These are phyloP conservation scores for Aspergillus ruber DNA, from an alignment of 2,329 filamentous ascomycete genomes.

Conservation along the genomic window DNA sequence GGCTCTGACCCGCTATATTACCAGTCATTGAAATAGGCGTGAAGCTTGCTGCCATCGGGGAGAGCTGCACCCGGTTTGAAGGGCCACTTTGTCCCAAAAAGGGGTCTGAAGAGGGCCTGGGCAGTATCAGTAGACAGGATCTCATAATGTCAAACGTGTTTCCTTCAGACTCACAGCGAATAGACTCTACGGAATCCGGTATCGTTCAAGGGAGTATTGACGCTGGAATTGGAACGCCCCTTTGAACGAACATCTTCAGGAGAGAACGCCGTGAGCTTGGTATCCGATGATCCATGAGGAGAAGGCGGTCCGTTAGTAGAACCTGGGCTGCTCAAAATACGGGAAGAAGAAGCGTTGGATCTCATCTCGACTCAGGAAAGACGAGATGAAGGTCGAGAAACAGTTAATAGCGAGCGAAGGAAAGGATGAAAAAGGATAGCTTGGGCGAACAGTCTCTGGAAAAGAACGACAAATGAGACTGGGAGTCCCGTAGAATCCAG, in stretches of 20 bases:
- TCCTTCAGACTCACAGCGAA: conserved; percentile 13
- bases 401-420: neutral
- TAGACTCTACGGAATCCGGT: conserved; percentile 13
- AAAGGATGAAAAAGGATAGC: neutral
- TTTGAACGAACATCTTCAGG: conserved; percentile 50
- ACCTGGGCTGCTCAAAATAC: conserved; percentile 29
- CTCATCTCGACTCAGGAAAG: conserved; percentile 14
- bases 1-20: conserved; percentile 4
- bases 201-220: conserved; percentile 11
- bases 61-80: conserved; percentile 41
- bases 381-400: neutral
- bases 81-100: conserved; percentile 19
- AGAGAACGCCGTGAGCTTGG: conserved; percentile 58
- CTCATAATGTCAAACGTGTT: neutral
- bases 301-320: conserved; percentile 49
- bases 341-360: conserved; percentile 20
- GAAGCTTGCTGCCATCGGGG: conserved; percentile 59
- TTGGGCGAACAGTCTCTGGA: neutral
- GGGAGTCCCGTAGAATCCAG: neutral
- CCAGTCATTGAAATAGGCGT: conserved; percentile 41
- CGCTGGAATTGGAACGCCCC: conserved; percentile 14
- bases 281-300: conserved; percentile 59
- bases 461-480: neutral
- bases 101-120: conserved; percentile 21
- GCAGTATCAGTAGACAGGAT: conserved; percentile 1